These are phyloP conservation scores for Alternaria gaisen DNA, from an alignment of 2,329 filamentous ascomycete species.

Conservation along the genomic window DNA sequence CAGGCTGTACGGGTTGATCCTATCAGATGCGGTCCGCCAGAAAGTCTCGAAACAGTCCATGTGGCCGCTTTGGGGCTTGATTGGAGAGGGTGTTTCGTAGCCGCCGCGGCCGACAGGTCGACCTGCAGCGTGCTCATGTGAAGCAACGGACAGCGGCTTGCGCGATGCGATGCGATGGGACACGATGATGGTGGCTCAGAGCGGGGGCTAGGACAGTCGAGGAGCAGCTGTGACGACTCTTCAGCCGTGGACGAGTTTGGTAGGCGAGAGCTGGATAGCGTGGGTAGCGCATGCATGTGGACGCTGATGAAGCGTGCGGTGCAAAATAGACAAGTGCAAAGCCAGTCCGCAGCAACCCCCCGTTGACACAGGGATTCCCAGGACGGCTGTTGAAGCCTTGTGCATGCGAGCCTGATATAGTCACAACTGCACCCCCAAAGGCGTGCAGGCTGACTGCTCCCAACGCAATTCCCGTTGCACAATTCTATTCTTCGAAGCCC, in stretches of 20 bases:
- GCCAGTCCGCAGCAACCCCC: neutral
- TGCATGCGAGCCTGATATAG: slow-evolving; percentile 23
- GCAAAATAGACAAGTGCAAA: neutral
- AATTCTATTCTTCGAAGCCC: slow-evolving; percentile 9
- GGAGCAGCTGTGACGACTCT: slow-evolving; percentile 11
- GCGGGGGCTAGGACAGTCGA: slow-evolving; percentile 6
- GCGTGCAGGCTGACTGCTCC: slow-evolving; percentile 13
- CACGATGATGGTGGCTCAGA: slow-evolving; percentile 21
- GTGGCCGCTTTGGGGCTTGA: slow-evolving; percentile 26
- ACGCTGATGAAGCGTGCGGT: neutral
- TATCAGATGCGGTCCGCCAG: slow-evolving; percentile 28
- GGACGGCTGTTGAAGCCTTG: slow-evolving; percentile 8
- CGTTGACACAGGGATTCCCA: slow-evolving; percentile 9
- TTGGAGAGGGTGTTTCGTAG: slow-evolving; percentile 45
- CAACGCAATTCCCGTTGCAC: slow-evolving; percentile 2
- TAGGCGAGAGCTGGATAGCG: neutral
- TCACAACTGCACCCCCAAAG: slow-evolving; percentile 13
- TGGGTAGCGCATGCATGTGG: neutral
- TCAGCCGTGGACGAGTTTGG: slow-evolving; percentile 3
- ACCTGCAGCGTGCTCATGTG: slow-evolving; percentile 30
- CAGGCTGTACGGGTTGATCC: slow-evolving; percentile 18
- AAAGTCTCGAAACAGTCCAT: slow-evolving; percentile 31
- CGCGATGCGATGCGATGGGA: slow-evolving; percentile 35
- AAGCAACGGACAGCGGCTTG: slow-evolving; percentile 19
- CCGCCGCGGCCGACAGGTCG: slow-evolving; percentile 31